phyloP scores from a whole-genome alignment of 441 rosid genomes.

The Sinapis alba region DNA sequence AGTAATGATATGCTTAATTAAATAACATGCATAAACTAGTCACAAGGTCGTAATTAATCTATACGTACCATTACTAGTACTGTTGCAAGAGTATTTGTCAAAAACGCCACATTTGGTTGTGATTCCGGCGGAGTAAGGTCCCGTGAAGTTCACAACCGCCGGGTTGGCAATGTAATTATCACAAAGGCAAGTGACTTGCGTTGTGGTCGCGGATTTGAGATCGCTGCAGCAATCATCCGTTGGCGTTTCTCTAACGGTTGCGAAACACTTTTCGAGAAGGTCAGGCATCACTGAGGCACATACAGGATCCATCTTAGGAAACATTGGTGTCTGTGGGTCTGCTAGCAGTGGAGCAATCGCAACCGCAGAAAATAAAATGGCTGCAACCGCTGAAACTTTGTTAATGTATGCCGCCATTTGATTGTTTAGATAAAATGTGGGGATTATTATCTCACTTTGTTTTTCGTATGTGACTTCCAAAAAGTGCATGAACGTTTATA shows the following conservation, averaged over 20 bases:
- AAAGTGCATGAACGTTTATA: constrained; percentile 15
- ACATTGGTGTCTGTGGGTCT: constrained; percentile 3
- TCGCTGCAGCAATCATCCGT: constrained; percentile 33
- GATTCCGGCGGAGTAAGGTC: constrained; percentile 33
- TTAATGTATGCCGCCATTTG: constrained; percentile 21
- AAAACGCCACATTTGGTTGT: constrained; percentile 36
- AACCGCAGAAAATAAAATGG: constrained; percentile 18
- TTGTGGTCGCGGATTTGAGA: constrained; percentile 35
- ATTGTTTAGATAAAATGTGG: neutral
- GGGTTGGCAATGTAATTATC: constrained; percentile 37
- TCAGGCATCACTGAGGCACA: constrained; percentile 31
- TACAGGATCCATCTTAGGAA: constrained; percentile 27
- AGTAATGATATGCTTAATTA: neutral
- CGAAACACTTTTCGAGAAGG: constrained; percentile 36
- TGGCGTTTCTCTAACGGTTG: constrained; percentile 30
- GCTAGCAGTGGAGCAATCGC: constrained; percentile 8
- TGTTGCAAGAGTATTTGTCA: constrained; percentile 31
- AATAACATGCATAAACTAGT: constrained; percentile 1
- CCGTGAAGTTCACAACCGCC: constrained; percentile 3
- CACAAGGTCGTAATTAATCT: neutral
- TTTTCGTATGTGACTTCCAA: constrained; percentile 17
- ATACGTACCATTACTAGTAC: constrained; percentile 28
- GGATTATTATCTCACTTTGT: neutral
- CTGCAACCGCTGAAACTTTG: constrained; percentile 6
- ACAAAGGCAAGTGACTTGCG: constrained; percentile 36